Percentiles rank a stretch among this genome's conserved stretches.
Evolutionary conservation across 805 yeast genomes (phyloP).

Genomic region (Alloascoidea hylecoeti): DNA sequence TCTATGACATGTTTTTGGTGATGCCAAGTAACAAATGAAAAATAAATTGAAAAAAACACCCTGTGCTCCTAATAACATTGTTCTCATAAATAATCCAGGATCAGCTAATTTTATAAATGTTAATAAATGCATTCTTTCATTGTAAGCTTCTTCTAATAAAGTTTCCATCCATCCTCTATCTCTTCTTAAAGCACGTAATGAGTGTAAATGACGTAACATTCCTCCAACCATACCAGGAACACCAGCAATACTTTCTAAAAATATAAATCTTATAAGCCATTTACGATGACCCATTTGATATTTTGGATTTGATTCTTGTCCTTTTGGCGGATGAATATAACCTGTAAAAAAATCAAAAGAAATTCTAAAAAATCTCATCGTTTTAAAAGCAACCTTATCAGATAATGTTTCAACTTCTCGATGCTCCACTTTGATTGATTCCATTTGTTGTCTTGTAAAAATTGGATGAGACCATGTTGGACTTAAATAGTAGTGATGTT

Average conservation of each 20-base stretch:
- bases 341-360: conserved; percentile 53
- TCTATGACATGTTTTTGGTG: conserved; percentile 56
- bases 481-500: neutral
- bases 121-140: conserved; percentile 63
- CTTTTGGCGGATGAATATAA: conserved; percentile 39
- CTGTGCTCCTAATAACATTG: conserved; percentile 46
- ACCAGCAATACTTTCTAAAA: conserved; percentile 61
- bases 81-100: conserved; percentile 43
- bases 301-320: conserved; percentile 16
- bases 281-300: conserved; percentile 43
- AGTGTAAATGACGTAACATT: conserved; percentile 52
- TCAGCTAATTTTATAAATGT: conserved; percentile 52
- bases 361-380: conserved; percentile 29
- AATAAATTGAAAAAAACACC: conserved; percentile 58
- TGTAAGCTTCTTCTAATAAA: conserved; percentile 60
- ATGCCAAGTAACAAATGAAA: conserved; percentile 40
- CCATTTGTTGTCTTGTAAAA: conserved; percentile 22
- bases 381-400: conserved; percentile 36
- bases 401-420: conserved; percentile 29
- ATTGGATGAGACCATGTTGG: conserved; percentile 28
- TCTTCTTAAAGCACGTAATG: conserved; percentile 43
- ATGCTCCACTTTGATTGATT: conserved; percentile 32
- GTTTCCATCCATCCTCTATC: conserved; percentile 71
- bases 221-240: conserved; percentile 72
- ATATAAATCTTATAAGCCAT: conserved; percentile 47